Evolutionary conservation across 2,329 filamentous ascomycete genomes (phyloP), one percentile per base, ranked within the genome.

Genomic region (Ascochyta rabiei): DNA sequence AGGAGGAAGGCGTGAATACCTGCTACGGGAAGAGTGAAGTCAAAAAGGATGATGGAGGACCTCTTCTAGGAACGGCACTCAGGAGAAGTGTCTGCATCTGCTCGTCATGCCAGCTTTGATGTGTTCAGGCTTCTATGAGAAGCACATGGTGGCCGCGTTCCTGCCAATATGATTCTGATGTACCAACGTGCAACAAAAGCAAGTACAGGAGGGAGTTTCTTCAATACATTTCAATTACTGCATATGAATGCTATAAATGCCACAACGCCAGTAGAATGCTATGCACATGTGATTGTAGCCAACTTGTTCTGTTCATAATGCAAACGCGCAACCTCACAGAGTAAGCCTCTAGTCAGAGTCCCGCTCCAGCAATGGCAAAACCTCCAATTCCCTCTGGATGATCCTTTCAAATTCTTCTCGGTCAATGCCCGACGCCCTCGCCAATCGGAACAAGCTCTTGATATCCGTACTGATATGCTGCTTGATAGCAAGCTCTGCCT

Each of bases 391-490:
- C 19, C 83, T 86, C 73, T 81, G 83, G 12, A 93, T 83, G 56
- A 93, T 80, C 46, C 84, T 79, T 73, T 89, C 87, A 75, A 93
- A 95, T 70, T 93, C 90, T 30, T 85, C 84, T 39, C 86, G 80
- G 45, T 89, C 85, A 62, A 95, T 92, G 0, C 90, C 90, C 19
- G 86, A 86, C 1, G 86, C 82, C 37, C 83, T 84, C 21, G 89
- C 87, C 58, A 95, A 76, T 61, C 89, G 77, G 72, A 86, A 93
- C 61, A 95, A 75, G 72, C 88, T 92, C 79, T 90, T 89, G 51
- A 95, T 84, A 68, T 87, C 89, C 8, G 88, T 87, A 31, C 86
- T 87, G 39, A 95, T 86, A 74, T 93, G 90, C 75, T 92, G 88
- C 74, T 89, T 89, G 49, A 95, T 85, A 13, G 86, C 89, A 50